Conservation (phyloP, 179 eudicot genomes). For the Silene coronaria region DNA sequence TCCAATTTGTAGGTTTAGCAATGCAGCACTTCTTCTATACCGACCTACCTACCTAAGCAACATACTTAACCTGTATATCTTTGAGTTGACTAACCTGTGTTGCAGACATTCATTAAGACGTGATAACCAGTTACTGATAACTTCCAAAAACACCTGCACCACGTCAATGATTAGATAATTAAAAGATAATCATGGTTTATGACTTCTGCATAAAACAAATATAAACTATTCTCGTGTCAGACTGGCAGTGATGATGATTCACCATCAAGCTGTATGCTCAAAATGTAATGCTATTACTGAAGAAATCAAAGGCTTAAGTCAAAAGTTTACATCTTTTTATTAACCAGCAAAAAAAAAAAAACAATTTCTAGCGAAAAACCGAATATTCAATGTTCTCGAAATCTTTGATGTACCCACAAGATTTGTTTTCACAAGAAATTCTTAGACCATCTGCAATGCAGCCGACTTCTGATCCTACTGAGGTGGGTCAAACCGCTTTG, state of each 20-base stretch:
- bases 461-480: constrained; percentile 5
- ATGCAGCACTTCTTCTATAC: too few relatives aligned
- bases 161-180: constrained; percentile 15
- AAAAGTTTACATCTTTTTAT: constrained; percentile 1
- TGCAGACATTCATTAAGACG: constrained; percentile 21
- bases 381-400: background rate
- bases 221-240: constrained; percentile 12
- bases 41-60: too few relatives aligned
- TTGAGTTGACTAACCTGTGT: constrained; percentile 22
- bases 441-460: constrained; percentile 10
- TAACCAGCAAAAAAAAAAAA: constrained; percentile 16
- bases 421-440: background rate
- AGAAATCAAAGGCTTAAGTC: background rate
- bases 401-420: background rate
- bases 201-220: constrained; percentile 17
- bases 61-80: background rate
- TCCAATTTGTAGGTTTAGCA: too few relatives aligned
- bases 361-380: background rate
- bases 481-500: constrained; percentile 23
- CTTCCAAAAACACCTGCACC: constrained; percentile 19
- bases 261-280: constrained; percentile 21
- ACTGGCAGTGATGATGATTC: constrained; percentile 21
- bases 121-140: constrained; percentile 30
- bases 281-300: background rate
- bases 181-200: background rate